Evolutionary conservation across 305 asterid genomes (phyloP).

Genomic region (Rubia peregrina): DNA sequence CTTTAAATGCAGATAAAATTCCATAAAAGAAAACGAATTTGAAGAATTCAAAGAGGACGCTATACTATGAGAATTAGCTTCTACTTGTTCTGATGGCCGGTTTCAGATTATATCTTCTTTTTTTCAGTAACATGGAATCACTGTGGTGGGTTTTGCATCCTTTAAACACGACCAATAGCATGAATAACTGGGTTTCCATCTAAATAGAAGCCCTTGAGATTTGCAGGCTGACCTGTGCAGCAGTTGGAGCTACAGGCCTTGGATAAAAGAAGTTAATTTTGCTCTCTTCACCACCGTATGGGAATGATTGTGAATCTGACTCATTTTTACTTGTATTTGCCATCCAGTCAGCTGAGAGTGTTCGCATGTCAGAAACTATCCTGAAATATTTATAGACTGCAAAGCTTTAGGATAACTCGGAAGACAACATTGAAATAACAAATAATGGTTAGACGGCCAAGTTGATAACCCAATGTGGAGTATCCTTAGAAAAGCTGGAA

Average conservation of each 20-base stretch:
- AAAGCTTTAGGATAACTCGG: background rate
- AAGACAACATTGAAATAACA: background rate
- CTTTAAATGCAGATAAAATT: background rate
- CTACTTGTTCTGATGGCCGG: background rate
- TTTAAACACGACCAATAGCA: background rate
- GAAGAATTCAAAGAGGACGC: background rate
- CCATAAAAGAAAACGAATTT: background rate
- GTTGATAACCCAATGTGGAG: background rate
- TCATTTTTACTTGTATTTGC: conserved; percentile 90
- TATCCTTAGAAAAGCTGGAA: background rate
- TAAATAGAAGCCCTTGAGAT: background rate
- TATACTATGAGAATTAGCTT: background rate
- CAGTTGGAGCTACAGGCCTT: conserved; percentile 94
- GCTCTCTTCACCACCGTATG: conserved; percentile 85
- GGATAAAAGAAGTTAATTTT: conserved; percentile 78
- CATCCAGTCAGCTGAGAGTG: conserved; percentile 99
- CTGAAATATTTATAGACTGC: conserved; percentile 37
- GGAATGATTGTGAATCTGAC: conserved; percentile 65
- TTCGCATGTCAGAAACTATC: conserved; percentile 97
- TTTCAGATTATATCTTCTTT: background rate
- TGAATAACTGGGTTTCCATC: background rate
- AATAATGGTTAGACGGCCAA: background rate
- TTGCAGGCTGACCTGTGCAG: conserved; percentile 75
- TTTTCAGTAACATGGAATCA: background rate
- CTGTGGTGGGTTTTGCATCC: background rate